These are phyloP conservation scores for Sarcocystis neurona DNA, from an alignment of 169 alveolate species.

Conservation along the genomic window DNA sequence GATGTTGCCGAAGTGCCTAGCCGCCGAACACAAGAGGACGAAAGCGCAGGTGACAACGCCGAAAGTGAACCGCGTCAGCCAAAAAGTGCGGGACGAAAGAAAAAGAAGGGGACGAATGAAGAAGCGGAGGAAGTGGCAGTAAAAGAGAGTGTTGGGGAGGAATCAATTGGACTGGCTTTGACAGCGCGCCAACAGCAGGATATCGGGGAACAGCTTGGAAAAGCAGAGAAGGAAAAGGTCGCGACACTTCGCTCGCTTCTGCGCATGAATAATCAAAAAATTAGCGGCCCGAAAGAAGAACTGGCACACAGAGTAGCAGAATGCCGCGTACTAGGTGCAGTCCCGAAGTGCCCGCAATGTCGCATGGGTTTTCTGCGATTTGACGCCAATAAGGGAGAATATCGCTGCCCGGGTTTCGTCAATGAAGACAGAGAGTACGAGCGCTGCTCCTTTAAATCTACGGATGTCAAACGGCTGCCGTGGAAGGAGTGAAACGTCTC, in stretches of 20 bases:
- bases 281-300: slow-evolving; percentile 67
- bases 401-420: slow-evolving; percentile 68
- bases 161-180: too few species aligned
- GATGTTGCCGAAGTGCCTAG: too few species aligned
- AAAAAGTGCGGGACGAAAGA: too few species aligned
- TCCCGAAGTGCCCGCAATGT: slow-evolving; percentile 71
- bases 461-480: slow-evolving; percentile 15
- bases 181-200: too few species aligned
- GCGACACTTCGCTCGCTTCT: too few species aligned
- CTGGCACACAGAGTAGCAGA: slow-evolving; percentile 70
- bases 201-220: too few species aligned
- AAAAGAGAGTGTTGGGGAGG: too few species aligned
- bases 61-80: too few species aligned
- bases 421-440: neutral
- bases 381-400: slow-evolving; percentile 55
- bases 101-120: too few species aligned
- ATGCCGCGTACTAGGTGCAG: slow-evolving; percentile 66
- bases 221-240: too few species aligned
- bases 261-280: slow-evolving; percentile 50
- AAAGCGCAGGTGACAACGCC: neutral
- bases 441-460: slow-evolving; percentile 2
- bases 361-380: slow-evolving; percentile 69
- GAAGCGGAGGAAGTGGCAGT: too few species aligned
- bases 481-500: too few species aligned
- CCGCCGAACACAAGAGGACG: neutral